Conservation (phyloP, 495 filamentous ascomycete species). For the Diplogelasinospora grovesii region DNA sequence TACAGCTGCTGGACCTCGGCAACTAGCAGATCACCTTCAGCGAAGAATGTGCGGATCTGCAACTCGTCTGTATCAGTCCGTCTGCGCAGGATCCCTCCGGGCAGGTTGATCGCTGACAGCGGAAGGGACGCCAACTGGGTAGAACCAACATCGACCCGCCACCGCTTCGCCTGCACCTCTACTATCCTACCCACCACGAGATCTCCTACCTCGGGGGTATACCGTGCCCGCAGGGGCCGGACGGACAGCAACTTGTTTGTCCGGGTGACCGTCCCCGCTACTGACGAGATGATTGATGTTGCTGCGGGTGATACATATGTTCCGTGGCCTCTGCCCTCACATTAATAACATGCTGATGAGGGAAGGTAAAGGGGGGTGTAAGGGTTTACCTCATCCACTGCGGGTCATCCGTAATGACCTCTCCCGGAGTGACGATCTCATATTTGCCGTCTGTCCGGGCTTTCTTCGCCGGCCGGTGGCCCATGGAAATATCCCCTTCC, state of each 20-base stretch:
- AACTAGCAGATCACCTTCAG: conserved; percentile 81
- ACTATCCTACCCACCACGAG: conserved; percentile 90
- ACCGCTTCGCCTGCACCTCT: conserved; percentile 80
- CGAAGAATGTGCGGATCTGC: conserved; percentile 88
- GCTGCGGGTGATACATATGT: conserved; percentile 58
- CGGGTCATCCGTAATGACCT: conserved; percentile 78
- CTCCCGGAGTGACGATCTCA: conserved; percentile 77
- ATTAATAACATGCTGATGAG: too few species aligned
- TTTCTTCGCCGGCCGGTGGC: conserved; percentile 8
- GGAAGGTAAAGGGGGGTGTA: too few species aligned
- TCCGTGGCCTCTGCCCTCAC: conserved; percentile 83
- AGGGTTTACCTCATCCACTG: conserved; percentile 99
- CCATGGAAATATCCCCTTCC: conserved; percentile 58
- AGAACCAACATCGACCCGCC: conserved; percentile 88
- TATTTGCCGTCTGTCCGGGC: neutral
- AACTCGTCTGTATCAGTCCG: conserved; percentile 91
- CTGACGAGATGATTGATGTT: conserved; percentile 70
- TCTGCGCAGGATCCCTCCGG: conserved; percentile 85
- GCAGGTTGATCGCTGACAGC: conserved; percentile 84
- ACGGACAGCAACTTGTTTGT: conserved; percentile 96
- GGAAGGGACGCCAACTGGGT: conserved; percentile 76
- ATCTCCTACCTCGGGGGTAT: conserved; percentile 92
- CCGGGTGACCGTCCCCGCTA: conserved; percentile 78
- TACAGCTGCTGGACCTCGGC: conserved; percentile 87
- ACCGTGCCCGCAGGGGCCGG: conserved; percentile 81